Evolutionary conservation across 2,329 filamentous ascomycete species (phyloP).

Genomic region (Dryadomyces quercus-mongolicae): DNA sequence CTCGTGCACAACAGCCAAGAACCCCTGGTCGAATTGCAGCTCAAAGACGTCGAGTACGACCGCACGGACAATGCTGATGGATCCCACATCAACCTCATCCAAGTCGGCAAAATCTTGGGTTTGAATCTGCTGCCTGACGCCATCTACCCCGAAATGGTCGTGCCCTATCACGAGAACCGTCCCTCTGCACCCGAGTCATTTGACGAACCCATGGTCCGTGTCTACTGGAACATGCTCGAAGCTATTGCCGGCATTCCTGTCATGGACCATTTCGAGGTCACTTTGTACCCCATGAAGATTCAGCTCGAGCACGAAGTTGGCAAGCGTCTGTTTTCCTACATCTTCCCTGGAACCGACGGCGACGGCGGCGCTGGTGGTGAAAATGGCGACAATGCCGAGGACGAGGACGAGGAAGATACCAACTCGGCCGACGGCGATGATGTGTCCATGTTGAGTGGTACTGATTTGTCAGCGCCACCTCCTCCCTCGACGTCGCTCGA

Average conservation of each 20-base stretch:
- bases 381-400: constrained; percentile 22
- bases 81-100: constrained; percentile 85
- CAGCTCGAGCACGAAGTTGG: constrained; percentile 89
- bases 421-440: constrained; percentile 26
- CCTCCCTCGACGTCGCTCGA: constrained; percentile 64
- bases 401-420: constrained; percentile 20
- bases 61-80: constrained; percentile 95
- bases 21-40: constrained; percentile 82
- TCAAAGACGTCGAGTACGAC: constrained; percentile 84
- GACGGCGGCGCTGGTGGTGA: constrained; percentile 30
- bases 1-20: constrained; percentile 78
- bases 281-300: constrained; percentile 82
- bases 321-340: constrained; percentile 90
- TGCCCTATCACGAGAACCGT: constrained; percentile 64
- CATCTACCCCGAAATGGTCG: constrained; percentile 91
- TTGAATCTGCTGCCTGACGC: constrained; percentile 84
- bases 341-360: constrained; percentile 70
- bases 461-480: constrained; percentile 17
- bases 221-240: constrained; percentile 98
- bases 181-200: constrained; percentile 28
- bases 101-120: constrained; percentile 77
- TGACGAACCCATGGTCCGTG: constrained; percentile 65
- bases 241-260: constrained; percentile 96
- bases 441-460: constrained; percentile 20
- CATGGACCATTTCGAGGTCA: constrained; percentile 93